Evolutionary conservation across 441 rosid species (phyloP).

Genomic region (Jatropha podagrica): DNA sequence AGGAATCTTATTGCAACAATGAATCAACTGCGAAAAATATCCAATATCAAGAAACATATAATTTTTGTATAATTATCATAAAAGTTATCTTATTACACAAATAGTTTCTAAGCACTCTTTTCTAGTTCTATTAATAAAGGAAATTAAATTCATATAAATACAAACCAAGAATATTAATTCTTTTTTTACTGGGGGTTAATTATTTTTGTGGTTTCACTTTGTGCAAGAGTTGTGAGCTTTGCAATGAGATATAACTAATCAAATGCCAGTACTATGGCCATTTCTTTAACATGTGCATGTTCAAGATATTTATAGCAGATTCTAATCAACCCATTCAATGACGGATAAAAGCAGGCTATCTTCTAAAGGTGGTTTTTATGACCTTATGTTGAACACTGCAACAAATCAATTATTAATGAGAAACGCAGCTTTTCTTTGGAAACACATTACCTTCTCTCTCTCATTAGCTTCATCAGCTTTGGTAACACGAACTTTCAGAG

Average conservation of each 20-base stretch:
- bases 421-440: slow-evolving; percentile 4
- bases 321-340: neutral
- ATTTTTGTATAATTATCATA: no score
- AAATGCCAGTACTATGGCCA: neutral
- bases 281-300: neutral
- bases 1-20: no score
- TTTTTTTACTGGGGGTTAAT: no score
- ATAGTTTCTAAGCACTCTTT: no score
- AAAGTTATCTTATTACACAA: no score
- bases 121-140: no score
- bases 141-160: no score
- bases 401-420: neutral
- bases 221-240: no score
- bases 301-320: neutral
- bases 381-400: slow-evolving; percentile 1
- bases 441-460: slow-evolving; percentile 77
- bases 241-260: neutral
- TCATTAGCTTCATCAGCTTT: slow-evolving; percentile 78
- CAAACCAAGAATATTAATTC: no score
- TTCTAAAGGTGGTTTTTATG: slow-evolving; percentile 4
- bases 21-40: no score
- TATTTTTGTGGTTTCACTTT: no score
- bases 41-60: no score
- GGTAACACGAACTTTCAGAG: slow-evolving; percentile 78
- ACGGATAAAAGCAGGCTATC: slow-evolving; percentile 1